These are phyloP conservation scores for Phytophthora hybrid DNA, from an alignment of 352 stramenopile species.

Conservation along the genomic window DNA sequence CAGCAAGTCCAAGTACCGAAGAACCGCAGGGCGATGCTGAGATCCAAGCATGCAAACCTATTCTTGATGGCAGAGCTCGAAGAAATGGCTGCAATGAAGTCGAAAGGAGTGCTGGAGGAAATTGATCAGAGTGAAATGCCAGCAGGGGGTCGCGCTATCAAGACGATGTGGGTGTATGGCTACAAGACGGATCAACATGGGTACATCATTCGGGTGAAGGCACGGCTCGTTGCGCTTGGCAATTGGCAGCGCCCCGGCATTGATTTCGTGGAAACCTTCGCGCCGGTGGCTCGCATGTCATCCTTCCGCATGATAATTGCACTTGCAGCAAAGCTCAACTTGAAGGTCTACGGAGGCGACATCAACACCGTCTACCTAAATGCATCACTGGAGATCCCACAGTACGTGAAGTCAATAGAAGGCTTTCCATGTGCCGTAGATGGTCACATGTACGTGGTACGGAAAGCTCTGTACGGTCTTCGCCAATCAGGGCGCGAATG, in stretches of 20 bases:
- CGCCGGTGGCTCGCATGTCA: no score
- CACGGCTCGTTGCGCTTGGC: no score
- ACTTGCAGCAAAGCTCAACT: background rate
- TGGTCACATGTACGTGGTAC: slow-evolving; percentile 12
- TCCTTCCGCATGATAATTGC: slow-evolving; percentile 6
- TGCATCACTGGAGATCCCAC: background rate
- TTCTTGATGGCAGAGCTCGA: slow-evolving; percentile 6
- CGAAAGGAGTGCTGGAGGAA: no score
- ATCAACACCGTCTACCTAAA: slow-evolving; percentile 21
- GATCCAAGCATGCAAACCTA: background rate
- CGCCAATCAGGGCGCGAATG: slow-evolving; percentile 13
- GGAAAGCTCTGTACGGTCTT: slow-evolving; percentile 17
- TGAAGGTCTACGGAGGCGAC: background rate
- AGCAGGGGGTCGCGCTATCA: no score
- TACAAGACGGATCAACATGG: no score
- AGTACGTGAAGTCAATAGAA: slow-evolving; percentile 12
- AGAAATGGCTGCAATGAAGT: no score
- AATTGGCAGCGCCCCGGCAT: no score
- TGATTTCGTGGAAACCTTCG: no score
- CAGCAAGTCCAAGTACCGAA: background rate
- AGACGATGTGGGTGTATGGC: no score
- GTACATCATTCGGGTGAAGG: no score
- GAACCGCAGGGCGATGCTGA: background rate
- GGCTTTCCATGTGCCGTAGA: background rate
- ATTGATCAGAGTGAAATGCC: no score